Percentiles rank a stretch among this genome's conserved stretches.
These are phyloP conservation scores for Coniochaeta prunicola DNA, from an alignment of 2,329 filamentous ascomycete genomes.

Conservation along the genomic window DNA sequence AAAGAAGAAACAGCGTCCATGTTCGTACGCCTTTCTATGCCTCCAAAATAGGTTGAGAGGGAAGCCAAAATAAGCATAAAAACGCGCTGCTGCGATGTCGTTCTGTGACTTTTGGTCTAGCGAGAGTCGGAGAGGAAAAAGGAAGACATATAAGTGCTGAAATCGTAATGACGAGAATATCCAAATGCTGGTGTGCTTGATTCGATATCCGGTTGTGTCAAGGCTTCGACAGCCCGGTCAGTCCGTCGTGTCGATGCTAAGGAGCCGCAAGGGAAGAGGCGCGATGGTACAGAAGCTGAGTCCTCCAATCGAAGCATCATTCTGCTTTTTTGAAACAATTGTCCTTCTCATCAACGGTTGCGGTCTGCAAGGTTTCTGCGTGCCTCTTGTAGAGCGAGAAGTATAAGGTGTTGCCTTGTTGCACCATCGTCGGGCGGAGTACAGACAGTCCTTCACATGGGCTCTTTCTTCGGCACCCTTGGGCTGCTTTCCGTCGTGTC, in stretches of 20 bases:
- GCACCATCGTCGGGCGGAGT: background rate
- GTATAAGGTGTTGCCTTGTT: too few relatives aligned
- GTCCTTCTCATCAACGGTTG: background rate
- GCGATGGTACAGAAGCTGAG: too few relatives aligned
- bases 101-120: background rate
- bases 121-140: background rate
- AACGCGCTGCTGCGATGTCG: background rate
- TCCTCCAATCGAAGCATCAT: background rate
- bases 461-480: conserved; percentile 10
- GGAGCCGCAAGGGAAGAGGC: too few relatives aligned
- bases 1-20: background rate
- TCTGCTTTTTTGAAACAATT: background rate
- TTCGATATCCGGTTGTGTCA: background rate
- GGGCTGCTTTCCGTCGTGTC: conserved; percentile 9
- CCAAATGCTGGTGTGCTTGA: background rate
- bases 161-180: background rate
- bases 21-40: background rate
- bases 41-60: background rate
- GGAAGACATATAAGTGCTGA: background rate
- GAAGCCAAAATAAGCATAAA: background rate
- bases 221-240: background rate
- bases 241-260: background rate
- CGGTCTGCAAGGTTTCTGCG: too few relatives aligned
- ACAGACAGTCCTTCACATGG: background rate
- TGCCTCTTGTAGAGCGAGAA: too few relatives aligned